Conservation (phyloP, 257 asterid species). For the Solanum lycopersicoides region DNA sequence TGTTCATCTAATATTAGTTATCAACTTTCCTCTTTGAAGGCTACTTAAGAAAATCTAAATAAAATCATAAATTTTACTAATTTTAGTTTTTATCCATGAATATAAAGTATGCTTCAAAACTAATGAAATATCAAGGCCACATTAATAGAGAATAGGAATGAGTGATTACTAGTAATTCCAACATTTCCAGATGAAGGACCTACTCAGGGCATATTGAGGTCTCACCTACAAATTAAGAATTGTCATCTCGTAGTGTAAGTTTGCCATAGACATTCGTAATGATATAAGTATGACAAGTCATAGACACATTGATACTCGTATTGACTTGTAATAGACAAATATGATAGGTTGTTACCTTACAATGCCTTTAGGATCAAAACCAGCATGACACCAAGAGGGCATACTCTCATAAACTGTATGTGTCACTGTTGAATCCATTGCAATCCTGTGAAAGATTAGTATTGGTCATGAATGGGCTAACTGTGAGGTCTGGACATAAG, state of each 20-base stretch:
- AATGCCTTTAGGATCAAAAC: constrained; percentile 90
- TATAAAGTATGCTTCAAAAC: no score
- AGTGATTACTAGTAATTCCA: no score
- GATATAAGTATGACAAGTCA: not conserved
- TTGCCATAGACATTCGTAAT: not conserved
- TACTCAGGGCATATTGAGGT: not conserved
- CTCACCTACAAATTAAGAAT: not conserved
- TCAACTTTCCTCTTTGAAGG: no score
- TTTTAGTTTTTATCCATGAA: no score
- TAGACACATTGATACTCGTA: not conserved
- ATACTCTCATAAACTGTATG: constrained; percentile 19
- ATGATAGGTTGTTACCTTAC: constrained; percentile 40
- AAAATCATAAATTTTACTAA: no score
- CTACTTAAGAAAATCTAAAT: no score
- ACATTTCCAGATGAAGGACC: not conserved
- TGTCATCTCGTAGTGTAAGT: not conserved
- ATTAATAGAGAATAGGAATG: no score
- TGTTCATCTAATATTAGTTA: no score
- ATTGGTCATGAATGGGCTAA: not conserved
- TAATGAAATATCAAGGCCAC: no score
- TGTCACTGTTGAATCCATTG: constrained; percentile 28
- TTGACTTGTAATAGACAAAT: not conserved
- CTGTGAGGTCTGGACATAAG: not conserved
- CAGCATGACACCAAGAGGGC: constrained; percentile 76
- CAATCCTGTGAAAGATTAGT: constrained; percentile 40